These are phyloP conservation scores for Russula abietina DNA, from an alignment of 768 basidiomycete species.

Conservation along the genomic window DNA sequence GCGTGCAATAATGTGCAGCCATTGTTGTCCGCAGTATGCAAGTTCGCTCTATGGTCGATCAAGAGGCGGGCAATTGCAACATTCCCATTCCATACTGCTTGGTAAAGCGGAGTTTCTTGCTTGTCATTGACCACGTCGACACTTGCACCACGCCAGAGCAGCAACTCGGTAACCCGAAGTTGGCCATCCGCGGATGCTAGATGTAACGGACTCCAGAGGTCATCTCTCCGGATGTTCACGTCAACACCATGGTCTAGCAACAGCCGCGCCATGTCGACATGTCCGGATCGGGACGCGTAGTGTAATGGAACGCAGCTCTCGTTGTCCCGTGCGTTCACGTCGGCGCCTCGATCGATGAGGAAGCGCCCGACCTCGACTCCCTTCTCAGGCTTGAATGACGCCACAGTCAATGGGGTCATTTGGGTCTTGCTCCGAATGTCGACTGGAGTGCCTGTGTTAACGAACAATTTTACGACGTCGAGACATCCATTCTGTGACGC, in stretches of 20 bases:
- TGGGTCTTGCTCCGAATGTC: background rate
- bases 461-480: background rate
- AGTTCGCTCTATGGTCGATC: background rate
- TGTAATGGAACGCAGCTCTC: background rate
- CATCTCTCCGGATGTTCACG: background rate
- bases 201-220: background rate
- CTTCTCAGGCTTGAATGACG: background rate
- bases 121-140: background rate
- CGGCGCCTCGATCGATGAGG: background rate
- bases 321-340: background rate
- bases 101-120: background rate
- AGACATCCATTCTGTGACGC: too few relatives aligned
- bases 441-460: background rate
- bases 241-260: background rate
- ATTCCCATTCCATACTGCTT: background rate
- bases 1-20: background rate
- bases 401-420: background rate
- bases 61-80: background rate
- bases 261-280: background rate
- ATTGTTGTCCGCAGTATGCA: background rate
- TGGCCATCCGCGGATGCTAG: background rate
- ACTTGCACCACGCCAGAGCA: background rate
- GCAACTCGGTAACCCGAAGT: background rate
- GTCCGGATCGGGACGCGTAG: background rate
- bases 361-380: background rate